These are phyloP conservation scores for Pseudopediastrum boryanum DNA, from an alignment of 139 green algal genomes.

Conservation along the genomic window DNA sequence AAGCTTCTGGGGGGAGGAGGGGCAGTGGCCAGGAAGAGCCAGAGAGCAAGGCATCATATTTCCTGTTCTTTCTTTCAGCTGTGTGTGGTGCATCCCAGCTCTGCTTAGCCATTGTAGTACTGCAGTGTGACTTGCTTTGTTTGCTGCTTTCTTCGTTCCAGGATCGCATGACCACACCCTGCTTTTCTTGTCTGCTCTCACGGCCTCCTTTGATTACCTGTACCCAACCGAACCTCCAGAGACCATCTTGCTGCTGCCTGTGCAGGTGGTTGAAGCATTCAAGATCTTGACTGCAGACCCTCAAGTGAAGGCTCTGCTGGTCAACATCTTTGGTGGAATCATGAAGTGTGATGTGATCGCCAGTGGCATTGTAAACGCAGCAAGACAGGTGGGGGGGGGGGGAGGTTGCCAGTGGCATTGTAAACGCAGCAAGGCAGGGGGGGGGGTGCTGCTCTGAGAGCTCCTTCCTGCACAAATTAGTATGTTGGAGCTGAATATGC, in stretches of 20 bases:
- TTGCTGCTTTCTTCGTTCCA: neutral
- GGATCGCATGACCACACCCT: too few relatives aligned
- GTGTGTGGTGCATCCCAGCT: too few relatives aligned
- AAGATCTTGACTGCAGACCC: constrained; percentile 93
- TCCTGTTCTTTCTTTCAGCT: too few relatives aligned
- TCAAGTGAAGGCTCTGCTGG: constrained; percentile 97
- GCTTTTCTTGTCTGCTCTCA: too few relatives aligned
- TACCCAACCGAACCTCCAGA: neutral
- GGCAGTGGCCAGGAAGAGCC: too few relatives aligned
- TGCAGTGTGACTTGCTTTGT: neutral
- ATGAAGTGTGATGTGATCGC: constrained; percentile 99
- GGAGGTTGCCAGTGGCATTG: constrained; percentile 63
- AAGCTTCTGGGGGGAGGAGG: too few relatives aligned
- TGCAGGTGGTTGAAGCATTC: constrained; percentile 92
- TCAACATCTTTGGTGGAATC: constrained; percentile 99
- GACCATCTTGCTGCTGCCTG: neutral
- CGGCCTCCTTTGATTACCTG: too few relatives aligned
- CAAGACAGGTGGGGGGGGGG: constrained; percentile 86
- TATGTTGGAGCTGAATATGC: too few relatives aligned
- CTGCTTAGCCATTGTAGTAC: too few relatives aligned
- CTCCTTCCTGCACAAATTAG: too few relatives aligned
- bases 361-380: constrained; percentile 94
- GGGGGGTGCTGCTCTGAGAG: too few relatives aligned
- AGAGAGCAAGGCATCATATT: too few relatives aligned
- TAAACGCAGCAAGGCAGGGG: neutral